phyloP scores from a whole-genome alignment of 1,284 basidiomycete species.

The Porodaedalea pini region DNA sequence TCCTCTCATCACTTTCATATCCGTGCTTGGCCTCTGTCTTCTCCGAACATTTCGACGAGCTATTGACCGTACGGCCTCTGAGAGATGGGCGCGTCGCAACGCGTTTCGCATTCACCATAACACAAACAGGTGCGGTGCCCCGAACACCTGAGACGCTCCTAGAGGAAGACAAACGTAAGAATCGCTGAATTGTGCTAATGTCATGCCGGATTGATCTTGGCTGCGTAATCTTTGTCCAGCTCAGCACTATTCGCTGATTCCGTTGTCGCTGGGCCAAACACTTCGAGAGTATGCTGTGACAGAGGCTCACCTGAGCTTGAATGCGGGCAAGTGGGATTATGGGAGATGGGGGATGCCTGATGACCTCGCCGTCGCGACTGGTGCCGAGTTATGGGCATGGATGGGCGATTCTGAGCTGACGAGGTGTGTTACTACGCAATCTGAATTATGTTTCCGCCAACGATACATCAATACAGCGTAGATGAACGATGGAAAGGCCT shows the following conservation, averaged over 20 bases:
- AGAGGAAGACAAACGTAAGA: conserved; percentile 52
- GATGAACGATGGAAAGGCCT: conserved; percentile 81
- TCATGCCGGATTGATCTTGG: background rate
- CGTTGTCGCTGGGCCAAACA: conserved; percentile 82
- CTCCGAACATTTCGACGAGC: conserved; percentile 60
- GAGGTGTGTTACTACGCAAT: conserved; percentile 37
- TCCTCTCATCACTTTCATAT: background rate
- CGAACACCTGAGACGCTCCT: conserved; percentile 48
- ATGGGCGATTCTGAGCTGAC: conserved; percentile 57
- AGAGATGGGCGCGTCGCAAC: conserved; percentile 82
- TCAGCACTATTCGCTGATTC: conserved; percentile 83
- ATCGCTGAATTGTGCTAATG: background rate
- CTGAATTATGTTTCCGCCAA: background rate
- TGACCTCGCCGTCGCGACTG: conserved; percentile 73
- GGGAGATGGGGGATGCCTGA: conserved; percentile 80
- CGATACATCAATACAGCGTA: conserved; percentile 39
- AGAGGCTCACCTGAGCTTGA: conserved; percentile 84
- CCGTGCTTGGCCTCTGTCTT: background rate
- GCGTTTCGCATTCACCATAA: conserved; percentile 79
- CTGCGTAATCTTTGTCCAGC: conserved; percentile 36
- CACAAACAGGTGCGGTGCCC: conserved; percentile 51
- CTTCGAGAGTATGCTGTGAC: conserved; percentile 80
- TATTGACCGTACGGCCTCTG: conserved; percentile 70
- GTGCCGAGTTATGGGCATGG: conserved; percentile 90
- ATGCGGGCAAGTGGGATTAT: conserved; percentile 90